Conservation (phyloP, 2,329 filamentous ascomycete genomes). For the Conoideocrella luteorostrata region DNA sequence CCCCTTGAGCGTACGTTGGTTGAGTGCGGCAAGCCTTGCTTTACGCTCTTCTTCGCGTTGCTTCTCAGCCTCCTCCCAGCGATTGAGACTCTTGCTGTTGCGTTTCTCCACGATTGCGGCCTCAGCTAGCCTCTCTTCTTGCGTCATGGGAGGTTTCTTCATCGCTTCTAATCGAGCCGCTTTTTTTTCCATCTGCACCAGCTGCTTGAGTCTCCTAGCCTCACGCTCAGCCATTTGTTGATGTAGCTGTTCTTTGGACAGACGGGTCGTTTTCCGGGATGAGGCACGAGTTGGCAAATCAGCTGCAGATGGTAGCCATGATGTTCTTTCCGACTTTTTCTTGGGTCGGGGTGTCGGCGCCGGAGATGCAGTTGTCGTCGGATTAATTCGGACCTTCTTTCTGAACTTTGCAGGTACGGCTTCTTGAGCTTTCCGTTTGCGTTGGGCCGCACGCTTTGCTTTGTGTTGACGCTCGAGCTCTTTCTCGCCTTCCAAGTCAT, state of each 20-base stretch:
- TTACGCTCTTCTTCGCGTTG: conserved; percentile 77
- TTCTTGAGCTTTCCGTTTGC: conserved; percentile 77
- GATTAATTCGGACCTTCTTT: conserved; percentile 71
- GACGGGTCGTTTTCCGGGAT: conserved; percentile 49
- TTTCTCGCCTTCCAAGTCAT: conserved; percentile 81
- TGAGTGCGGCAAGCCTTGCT: conserved; percentile 77
- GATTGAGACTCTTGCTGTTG: conserved; percentile 84
- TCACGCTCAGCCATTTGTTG: conserved; percentile 70
- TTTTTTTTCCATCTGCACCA: conserved; percentile 60
- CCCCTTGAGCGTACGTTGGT: conserved; percentile 79
- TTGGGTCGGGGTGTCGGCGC: conserved; percentile 44
- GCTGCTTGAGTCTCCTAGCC: conserved; percentile 61
- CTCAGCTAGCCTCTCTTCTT: conserved; percentile 76
- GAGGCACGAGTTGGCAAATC: conserved; percentile 55
- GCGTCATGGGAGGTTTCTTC: conserved; percentile 77
- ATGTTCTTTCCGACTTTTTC: conserved; percentile 54
- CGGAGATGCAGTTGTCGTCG: conserved; percentile 28
- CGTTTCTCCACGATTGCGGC: conserved; percentile 76
- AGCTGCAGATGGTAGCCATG: conserved; percentile 49
- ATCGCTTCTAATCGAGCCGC: conserved; percentile 65
- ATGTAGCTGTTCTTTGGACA: conserved; percentile 57
- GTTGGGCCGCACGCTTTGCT: conserved; percentile 56
- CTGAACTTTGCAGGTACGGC: conserved; percentile 63
- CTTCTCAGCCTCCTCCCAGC: conserved; percentile 92
- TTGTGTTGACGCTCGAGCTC: conserved; percentile 74